These are phyloP conservation scores for Sphaerulina populicola DNA, from an alignment of 2,329 filamentous ascomycete genomes.

Conservation along the genomic window DNA sequence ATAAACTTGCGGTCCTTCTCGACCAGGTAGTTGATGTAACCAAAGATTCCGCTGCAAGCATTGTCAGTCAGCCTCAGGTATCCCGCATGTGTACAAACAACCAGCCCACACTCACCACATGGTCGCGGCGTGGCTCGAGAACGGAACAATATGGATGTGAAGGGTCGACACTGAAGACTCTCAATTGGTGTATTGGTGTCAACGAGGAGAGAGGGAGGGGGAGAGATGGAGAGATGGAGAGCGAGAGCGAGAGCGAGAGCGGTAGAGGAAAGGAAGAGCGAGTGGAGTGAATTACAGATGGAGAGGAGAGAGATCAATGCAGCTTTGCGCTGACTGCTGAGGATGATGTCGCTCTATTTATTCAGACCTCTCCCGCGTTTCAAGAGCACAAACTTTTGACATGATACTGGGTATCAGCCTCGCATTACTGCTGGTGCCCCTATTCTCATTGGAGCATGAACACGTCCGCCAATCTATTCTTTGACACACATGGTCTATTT, in stretches of 20 bases:
- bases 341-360: neutral
- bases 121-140: slow-evolving; percentile 6
- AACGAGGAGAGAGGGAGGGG: neutral
- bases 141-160: slow-evolving; percentile 4
- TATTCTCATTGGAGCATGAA: neutral
- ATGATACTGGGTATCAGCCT: neutral
- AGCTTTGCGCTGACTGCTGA: neutral
- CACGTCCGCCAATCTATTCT: slow-evolving; percentile 5
- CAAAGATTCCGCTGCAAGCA: slow-evolving; percentile 64
- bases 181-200: neutral
- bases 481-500: slow-evolving; percentile 1
- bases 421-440: slow-evolving; percentile 1
- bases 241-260: too few species aligned
- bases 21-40: slow-evolving; percentile 98
- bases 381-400: too few species aligned
- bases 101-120: slow-evolving; percentile 6
- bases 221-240: too few species aligned
- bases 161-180: neutral
- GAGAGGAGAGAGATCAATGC: neutral
- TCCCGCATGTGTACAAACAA: neutral
- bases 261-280: neutral
- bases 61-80: slow-evolving; percentile 2
- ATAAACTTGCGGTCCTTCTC: slow-evolving; percentile 98
- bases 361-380: too few species aligned
- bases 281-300: neutral